Conservation (phyloP, 257 asterid species). For the Cynanchum wilfordii region DNA sequence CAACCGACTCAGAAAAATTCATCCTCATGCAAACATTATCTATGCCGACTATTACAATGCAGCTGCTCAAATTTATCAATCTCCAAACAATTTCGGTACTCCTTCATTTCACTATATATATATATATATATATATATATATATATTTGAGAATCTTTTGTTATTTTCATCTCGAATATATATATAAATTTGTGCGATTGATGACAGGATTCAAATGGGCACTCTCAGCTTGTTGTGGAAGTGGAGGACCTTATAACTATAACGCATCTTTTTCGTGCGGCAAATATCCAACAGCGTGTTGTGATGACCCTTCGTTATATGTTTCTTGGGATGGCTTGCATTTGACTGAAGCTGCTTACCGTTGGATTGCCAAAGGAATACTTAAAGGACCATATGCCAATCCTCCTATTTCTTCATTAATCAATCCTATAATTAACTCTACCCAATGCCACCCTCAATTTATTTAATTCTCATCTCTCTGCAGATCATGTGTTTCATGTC, state of each 20-base stretch:
- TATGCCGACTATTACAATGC: slow-evolving; percentile 50
- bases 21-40: slow-evolving; percentile 37
- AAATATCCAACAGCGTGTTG: not conserved
- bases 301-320: slow-evolving; percentile 12
- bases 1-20: slow-evolving; percentile 12
- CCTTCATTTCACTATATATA: no score
- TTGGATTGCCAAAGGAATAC: slow-evolving; percentile 14
- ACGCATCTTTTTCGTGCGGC: not conserved
- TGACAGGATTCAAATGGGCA: slow-evolving; percentile 11
- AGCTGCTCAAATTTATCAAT: slow-evolving; percentile 26
- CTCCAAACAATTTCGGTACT: slow-evolving; percentile 22
- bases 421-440: no score
- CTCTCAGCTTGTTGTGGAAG: slow-evolving; percentile 25
- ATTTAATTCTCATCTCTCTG: no score
- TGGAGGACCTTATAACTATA: slow-evolving; percentile 22
- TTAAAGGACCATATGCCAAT: slow-evolving; percentile 12
- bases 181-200: no score
- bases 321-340: slow-evolving; percentile 27
- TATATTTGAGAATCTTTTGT: no score
- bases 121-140: no score
- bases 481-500: no score
- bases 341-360: slow-evolving; percentile 26
- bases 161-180: no score
- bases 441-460: no score
- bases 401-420: not conserved